phyloP scores from a whole-genome alignment of 208 protist species.

The Acanthamoeba lenticulata region DNA sequence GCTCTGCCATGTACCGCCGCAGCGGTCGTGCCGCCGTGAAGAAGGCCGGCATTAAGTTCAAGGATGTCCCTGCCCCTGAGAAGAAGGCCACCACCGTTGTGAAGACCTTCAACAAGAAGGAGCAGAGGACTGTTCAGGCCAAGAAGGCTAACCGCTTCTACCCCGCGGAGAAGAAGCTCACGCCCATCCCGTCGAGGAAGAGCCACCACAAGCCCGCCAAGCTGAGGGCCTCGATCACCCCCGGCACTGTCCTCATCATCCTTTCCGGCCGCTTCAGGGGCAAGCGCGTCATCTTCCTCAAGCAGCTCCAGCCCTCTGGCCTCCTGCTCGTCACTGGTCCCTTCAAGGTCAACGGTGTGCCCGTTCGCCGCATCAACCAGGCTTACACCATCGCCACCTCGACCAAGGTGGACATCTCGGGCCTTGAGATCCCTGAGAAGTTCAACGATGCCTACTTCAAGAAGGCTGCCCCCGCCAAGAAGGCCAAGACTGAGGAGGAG shows the following conservation, averaged over 20 bases:
- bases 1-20: constrained; percentile 24
- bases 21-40: constrained; percentile 14
- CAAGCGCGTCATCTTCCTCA: constrained; percentile 97
- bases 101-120: constrained; percentile 64
- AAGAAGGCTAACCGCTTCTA: constrained; percentile 74
- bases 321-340: constrained; percentile 96
- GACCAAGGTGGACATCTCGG: constrained; percentile 95
- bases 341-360: constrained; percentile 97
- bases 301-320: constrained; percentile 95
- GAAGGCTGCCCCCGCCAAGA: constrained; percentile 72
- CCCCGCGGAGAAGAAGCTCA: constrained; percentile 74
- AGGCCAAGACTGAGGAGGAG: constrained; percentile 72
- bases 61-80: background rate
- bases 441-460: constrained; percentile 88
- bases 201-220: constrained; percentile 74
- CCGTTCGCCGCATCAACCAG: constrained; percentile 96
- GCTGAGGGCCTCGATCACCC: constrained; percentile 86
- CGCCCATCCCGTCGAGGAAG: constrained; percentile 72
- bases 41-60: background rate
- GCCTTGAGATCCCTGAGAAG: constrained; percentile 86
- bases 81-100: background rate
- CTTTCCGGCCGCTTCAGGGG: constrained; percentile 96
- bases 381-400: constrained; percentile 98
- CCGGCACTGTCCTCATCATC: constrained; percentile 95
- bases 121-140: background rate